phyloP scores from a whole-genome alignment of 1,284 basidiomycete genomes.

The Sanguinoderma infundibulare region DNA sequence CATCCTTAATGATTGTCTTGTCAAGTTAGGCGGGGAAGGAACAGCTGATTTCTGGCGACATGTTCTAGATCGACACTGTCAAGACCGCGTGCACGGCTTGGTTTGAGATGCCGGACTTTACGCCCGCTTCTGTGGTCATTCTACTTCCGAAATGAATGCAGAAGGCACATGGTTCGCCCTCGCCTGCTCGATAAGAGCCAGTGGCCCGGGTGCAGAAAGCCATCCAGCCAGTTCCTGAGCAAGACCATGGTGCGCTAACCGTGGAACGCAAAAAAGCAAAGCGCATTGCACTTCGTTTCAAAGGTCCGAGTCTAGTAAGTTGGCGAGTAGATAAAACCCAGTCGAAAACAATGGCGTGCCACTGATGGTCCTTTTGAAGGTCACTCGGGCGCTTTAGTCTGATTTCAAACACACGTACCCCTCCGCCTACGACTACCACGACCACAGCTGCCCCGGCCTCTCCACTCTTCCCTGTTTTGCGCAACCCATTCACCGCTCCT shows the following conservation, averaged over 20 bases:
- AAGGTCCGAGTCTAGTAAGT: neutral
- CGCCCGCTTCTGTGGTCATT: neutral
- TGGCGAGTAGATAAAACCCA: neutral
- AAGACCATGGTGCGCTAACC: neutral
- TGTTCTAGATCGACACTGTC: neutral
- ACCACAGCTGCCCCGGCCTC: slow-evolving; percentile 5
- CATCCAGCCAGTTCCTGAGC: neutral
- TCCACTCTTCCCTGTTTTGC: neutral
- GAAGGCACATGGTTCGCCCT: neutral
- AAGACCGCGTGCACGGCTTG: neutral
- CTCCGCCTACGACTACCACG: slow-evolving; percentile 10
- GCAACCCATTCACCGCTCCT: neutral
- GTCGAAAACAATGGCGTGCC: slow-evolving; percentile 16
- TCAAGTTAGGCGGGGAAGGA: neutral
- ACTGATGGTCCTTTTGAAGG: slow-evolving; percentile 12
- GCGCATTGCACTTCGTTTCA: neutral
- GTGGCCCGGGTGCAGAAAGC: no score
- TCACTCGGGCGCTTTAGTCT: slow-evolving; percentile 10
- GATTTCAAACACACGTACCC: slow-evolving; percentile 12
- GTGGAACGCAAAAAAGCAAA: neutral
- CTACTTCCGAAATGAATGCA: neutral
- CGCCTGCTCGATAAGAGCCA: neutral
- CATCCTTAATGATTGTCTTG: neutral
- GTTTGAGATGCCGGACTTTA: neutral
- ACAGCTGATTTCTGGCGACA: neutral